phyloP scores from a whole-genome alignment of 2,329 filamentous ascomycete genomes.

The Fusarium sp. region DNA sequence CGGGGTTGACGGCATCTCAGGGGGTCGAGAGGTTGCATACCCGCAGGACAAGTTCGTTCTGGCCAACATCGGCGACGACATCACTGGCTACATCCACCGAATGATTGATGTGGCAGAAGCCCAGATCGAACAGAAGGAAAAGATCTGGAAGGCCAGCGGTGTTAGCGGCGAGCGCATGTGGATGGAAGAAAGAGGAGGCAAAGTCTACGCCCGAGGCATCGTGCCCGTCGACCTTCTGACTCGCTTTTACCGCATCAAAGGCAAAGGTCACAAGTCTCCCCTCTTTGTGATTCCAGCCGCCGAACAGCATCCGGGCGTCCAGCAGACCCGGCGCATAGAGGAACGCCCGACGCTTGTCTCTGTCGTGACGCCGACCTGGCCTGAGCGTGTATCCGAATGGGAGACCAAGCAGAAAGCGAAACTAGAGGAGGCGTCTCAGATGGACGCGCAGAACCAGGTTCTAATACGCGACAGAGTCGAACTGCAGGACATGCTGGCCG shows the following conservation, averaged over 20 bases:
- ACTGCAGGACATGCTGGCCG: conserved; percentile 33
- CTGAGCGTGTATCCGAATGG: conserved; percentile 49
- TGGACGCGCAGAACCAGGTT: conserved; percentile 29
- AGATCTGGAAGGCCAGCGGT: conserved; percentile 51
- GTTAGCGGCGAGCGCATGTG: conserved; percentile 56
- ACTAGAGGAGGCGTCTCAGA: conserved; percentile 37
- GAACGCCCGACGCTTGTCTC: conserved; percentile 54
- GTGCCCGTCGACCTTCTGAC: conserved; percentile 62
- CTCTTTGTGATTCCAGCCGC: conserved; percentile 67
- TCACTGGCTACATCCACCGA: conserved; percentile 60
- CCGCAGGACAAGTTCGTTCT: conserved; percentile 69
- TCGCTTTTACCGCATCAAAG: conserved; percentile 64
- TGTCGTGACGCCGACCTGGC: conserved; percentile 46
- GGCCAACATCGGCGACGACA: conserved; percentile 65
- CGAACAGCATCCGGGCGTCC: conserved; percentile 58
- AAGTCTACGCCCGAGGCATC: conserved; percentile 57
- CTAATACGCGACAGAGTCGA: conserved; percentile 39
- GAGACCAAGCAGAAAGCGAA: conserved; percentile 40
- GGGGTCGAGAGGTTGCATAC: conserved; percentile 63
- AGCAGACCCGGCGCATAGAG: conserved; percentile 60
- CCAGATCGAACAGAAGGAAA: conserved; percentile 50
- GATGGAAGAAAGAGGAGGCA: conserved; percentile 43
- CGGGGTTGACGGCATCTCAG: conserved; percentile 64
- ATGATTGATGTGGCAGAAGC: conserved; percentile 61
- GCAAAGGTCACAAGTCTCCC: conserved; percentile 55